These are phyloP conservation scores for Debaryomyces subglobosus DNA, from an alignment of 1,139 yeast species.

Conservation along the genomic window DNA sequence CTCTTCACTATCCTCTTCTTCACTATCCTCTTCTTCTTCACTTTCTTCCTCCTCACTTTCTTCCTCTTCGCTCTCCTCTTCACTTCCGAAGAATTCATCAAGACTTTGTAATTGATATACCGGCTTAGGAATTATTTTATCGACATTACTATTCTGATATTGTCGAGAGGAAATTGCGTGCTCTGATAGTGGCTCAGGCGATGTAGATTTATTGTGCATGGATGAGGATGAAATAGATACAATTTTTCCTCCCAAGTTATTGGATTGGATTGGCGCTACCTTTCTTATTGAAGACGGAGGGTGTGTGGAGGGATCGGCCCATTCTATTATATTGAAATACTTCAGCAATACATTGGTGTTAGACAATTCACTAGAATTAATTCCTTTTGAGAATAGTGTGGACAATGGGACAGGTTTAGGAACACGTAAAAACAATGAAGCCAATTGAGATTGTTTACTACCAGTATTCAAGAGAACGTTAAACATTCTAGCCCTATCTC, in stretches of 20 bases:
- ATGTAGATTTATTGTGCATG: conserved; percentile 20
- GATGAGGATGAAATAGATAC: conserved; percentile 20
- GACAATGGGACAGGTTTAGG: conserved; percentile 68
- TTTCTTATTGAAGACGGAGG: conserved; percentile 45
- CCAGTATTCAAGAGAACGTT: conserved; percentile 49
- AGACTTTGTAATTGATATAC: conserved; percentile 68
- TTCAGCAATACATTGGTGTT: conserved; percentile 23
- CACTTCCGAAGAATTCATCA: conserved; percentile 79
- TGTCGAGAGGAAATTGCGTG: conserved; percentile 32
- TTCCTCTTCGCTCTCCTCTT: conserved; percentile 36
- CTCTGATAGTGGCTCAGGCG: conserved; percentile 23
- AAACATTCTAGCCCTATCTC: conserved; percentile 84
- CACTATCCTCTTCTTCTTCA: conserved; percentile 31
- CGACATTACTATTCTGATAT: conserved; percentile 10
- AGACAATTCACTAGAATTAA: not conserved
- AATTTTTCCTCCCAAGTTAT: conserved; percentile 23
- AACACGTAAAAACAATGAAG: conserved; percentile 77
- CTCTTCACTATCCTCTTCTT: conserved; percentile 15
- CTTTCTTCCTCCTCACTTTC: conserved; percentile 27
- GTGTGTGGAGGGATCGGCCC: conserved; percentile 38
- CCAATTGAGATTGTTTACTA: conserved; percentile 53
- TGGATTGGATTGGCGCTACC: conserved; percentile 28
- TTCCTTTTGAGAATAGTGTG: conserved; percentile 3
- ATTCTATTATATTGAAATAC: conserved; percentile 32
- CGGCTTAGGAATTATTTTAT: conserved; percentile 24